phyloP scores from a whole-genome alignment of 352 stramenopile genomes.

The Phytophthora megakarya region DNA sequence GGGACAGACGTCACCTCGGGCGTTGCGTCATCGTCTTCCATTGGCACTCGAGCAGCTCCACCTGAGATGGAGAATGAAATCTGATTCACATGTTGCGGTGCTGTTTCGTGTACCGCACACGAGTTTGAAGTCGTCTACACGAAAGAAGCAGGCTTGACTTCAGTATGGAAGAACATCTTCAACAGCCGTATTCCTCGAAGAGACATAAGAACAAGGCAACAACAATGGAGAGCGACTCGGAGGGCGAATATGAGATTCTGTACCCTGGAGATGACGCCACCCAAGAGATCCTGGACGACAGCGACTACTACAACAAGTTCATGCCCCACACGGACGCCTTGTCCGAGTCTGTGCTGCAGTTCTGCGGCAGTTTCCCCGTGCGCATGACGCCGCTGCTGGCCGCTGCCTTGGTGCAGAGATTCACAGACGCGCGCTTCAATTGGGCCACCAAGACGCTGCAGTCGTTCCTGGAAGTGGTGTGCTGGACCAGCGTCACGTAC shows the following conservation, averaged over 20 bases:
- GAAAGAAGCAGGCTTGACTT: neutral
- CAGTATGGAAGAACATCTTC: conserved; percentile 1
- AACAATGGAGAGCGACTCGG: conserved; percentile 27
- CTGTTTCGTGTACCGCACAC: no score
- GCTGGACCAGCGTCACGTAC: conserved; percentile 74
- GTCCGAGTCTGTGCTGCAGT: conserved; percentile 59
- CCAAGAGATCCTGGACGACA: conserved; percentile 51
- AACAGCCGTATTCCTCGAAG: conserved; percentile 3
- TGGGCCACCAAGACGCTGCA: conserved; percentile 85
- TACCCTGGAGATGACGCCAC: conserved; percentile 50
- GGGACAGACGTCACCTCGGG: conserved; percentile 40
- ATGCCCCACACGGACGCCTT: conserved; percentile 55
- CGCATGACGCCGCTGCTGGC: conserved; percentile 53
- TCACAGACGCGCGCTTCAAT: conserved; percentile 79
- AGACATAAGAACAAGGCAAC: neutral
- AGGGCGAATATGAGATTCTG: conserved; percentile 70
- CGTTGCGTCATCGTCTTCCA: conserved; percentile 43
- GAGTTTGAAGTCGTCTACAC: conserved; percentile 19
- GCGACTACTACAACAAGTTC: conserved; percentile 56
- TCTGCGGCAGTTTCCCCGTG: conserved; percentile 68
- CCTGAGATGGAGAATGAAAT: neutral
- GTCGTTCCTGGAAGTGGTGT: conserved; percentile 79
- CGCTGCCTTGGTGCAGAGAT: conserved; percentile 58
- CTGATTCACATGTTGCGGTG: conserved; percentile 1
- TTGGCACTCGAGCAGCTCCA: conserved; percentile 13